Percentiles rank a stretch among this genome's conserved stretches.
Evolutionary conservation across 805 yeast genomes (phyloP).

Genomic region (Torulaspora microellipsoides): DNA sequence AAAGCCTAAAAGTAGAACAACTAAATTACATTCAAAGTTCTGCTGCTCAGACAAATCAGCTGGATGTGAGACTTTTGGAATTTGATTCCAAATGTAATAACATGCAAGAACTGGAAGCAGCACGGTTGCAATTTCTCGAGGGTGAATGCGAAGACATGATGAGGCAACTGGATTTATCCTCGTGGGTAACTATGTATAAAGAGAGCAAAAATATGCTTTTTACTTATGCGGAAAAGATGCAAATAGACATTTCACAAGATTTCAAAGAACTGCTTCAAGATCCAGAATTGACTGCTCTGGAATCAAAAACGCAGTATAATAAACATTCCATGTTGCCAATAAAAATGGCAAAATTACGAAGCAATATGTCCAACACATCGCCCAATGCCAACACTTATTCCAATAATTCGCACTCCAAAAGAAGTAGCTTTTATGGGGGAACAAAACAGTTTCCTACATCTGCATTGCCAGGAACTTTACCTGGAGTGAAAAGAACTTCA

Average conservation of each 20-base stretch:
- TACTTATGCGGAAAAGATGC: slow-evolving; percentile 18
- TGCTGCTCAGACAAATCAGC: slow-evolving; percentile 2
- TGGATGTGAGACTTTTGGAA: slow-evolving; percentile 7
- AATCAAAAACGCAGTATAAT: background rate
- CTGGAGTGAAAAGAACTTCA: slow-evolving; percentile 24
- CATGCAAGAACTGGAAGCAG: slow-evolving; percentile 9
- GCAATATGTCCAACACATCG: slow-evolving; percentile 2
- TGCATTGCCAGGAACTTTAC: slow-evolving; percentile 15
- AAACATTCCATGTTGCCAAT: slow-evolving; percentile 6
- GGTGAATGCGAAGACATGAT: slow-evolving; percentile 9
- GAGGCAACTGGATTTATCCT: slow-evolving; percentile 13
- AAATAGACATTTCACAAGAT: slow-evolving; percentile 7
- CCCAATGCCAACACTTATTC: slow-evolving; percentile 4
- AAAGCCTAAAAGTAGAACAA: slow-evolving; percentile 8
- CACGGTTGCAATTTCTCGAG: slow-evolving; percentile 9
- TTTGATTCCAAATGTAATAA: slow-evolving; percentile 11
- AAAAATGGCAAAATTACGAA: slow-evolving; percentile 12
- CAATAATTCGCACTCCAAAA: slow-evolving; percentile 14
- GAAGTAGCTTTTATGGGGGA: slow-evolving; percentile 28
- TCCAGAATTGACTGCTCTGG: slow-evolving; percentile 6
- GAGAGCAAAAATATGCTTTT: slow-evolving; percentile 16
- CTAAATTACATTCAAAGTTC: slow-evolving; percentile 2
- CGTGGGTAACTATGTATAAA: slow-evolving; percentile 20
- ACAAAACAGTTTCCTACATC: slow-evolving; percentile 16
- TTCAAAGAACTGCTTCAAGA: slow-evolving; percentile 5